A percentile compares a stretch with the other conserved stretches of the same genome.
Evolutionary conservation across 495 filamentous ascomycete genomes (phyloP).

Genomic region (Glonium stellatum): DNA sequence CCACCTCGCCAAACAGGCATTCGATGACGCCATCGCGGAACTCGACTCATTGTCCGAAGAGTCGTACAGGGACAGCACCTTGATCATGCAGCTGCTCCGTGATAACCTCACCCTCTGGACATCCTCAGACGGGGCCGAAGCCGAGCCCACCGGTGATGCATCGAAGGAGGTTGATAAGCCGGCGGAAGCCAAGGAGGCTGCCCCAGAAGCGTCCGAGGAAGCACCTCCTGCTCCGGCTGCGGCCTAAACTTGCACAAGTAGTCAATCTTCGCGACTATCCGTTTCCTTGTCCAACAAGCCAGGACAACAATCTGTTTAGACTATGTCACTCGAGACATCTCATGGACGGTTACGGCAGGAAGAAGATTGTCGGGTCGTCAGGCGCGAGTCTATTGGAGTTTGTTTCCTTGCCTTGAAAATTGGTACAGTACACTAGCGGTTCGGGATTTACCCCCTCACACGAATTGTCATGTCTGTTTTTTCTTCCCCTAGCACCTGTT

Average conservation of each 20-base stretch:
- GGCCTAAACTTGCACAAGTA: slow-evolving; percentile 19
- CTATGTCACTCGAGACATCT: slow-evolving; percentile 1
- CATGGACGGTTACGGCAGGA: background rate
- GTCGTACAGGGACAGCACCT: slow-evolving; percentile 98
- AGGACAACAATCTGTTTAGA: background rate
- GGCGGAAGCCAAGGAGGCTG: slow-evolving; percentile 47
- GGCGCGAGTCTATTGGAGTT: slow-evolving; percentile 6
- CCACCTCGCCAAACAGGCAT: slow-evolving; percentile 98
- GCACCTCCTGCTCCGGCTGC: slow-evolving; percentile 26
- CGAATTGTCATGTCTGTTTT: slow-evolving; percentile 24
- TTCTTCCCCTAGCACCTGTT: slow-evolving; percentile 1
- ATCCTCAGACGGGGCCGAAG: slow-evolving; percentile 84
- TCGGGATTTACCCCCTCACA: background rate
- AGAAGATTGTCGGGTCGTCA: slow-evolving; percentile 4
- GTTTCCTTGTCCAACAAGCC: slow-evolving; percentile 14
- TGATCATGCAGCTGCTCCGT: slow-evolving; percentile 99
- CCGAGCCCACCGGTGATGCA: slow-evolving; percentile 54
- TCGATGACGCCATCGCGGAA: slow-evolving; percentile 99
- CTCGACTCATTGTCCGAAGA: slow-evolving; percentile 98
- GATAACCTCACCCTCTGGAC: slow-evolving; percentile 99
- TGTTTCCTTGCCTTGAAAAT: slow-evolving; percentile 8
- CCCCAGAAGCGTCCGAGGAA: slow-evolving; percentile 37
- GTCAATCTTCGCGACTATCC: slow-evolving; percentile 19
- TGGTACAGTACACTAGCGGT: slow-evolving; percentile 8
- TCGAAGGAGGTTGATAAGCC: slow-evolving; percentile 55